A percentile compares a stretch with the other conserved stretches of the same genome.
These are phyloP conservation scores for Sugiyamaella japonica DNA, from an alignment of 1,139 yeast genomes.

Conservation along the genomic window DNA sequence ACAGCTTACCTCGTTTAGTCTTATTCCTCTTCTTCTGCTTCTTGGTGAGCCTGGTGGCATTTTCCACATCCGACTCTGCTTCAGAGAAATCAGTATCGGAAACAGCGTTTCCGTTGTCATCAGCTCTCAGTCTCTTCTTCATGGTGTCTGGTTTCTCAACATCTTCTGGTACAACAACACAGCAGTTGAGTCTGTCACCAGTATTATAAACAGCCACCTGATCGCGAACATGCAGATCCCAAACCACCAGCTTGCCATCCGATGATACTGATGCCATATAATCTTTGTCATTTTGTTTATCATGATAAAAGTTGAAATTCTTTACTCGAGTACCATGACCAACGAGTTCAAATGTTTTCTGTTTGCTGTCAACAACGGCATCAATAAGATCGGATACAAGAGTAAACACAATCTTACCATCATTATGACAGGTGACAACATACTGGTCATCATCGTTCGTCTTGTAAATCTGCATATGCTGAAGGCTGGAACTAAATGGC, in stretches of 20 bases:
- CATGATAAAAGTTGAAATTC: conserved; percentile 59
- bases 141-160: conserved; percentile 55
- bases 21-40: conserved; percentile 50
- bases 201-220: conserved; percentile 89
- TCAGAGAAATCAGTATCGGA: conserved; percentile 56
- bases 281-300: conserved; percentile 39
- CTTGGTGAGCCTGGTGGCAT: conserved; percentile 40
- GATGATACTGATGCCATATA: conserved; percentile 82
- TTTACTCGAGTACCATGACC: conserved; percentile 90
- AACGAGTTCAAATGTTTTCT: conserved; percentile 49
- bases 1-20: conserved; percentile 39
- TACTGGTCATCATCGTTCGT: conserved; percentile 47
- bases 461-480: conserved; percentile 49
- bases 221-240: conserved; percentile 72
- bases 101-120: conserved; percentile 51
- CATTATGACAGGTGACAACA: conserved; percentile 65
- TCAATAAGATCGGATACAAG: conserved; percentile 40
- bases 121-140: conserved; percentile 22
- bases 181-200: conserved; percentile 92
- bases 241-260: conserved; percentile 88
- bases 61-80: conserved; percentile 46
- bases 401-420: conserved; percentile 68
- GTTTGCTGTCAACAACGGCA: conserved; percentile 34
- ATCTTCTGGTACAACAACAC: conserved; percentile 71
- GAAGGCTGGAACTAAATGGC: conserved; percentile 57